A percentile compares a stretch with the other conserved stretches of the same genome.
phyloP scores from a whole-genome alignment of 495 filamentous ascomycete species.

The Podospora conica region DNA sequence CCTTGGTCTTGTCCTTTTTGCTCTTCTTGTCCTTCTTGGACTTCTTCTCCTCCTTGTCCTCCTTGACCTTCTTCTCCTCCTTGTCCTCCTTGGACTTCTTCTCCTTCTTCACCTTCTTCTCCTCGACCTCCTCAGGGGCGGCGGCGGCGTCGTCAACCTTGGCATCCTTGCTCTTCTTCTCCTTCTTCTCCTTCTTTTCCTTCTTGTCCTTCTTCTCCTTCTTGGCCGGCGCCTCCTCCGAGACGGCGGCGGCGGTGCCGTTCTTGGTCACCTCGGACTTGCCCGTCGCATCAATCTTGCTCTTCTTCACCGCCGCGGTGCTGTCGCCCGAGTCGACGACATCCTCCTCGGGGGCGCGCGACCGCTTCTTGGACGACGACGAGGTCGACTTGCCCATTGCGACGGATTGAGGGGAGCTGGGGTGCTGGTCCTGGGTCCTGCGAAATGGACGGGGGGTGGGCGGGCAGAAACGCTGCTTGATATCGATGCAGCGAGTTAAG shows the following conservation, averaged over 20 bases:
- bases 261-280: constrained; percentile 39
- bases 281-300: constrained; percentile 27
- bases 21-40: constrained; percentile 16
- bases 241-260: constrained; percentile 19
- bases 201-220: constrained; percentile 42
- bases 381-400: constrained; percentile 24
- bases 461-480: background rate
- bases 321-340: constrained; percentile 12
- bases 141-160: background rate
- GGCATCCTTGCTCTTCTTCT: constrained; percentile 17
- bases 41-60: constrained; percentile 9
- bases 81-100: constrained; percentile 31
- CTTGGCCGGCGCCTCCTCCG: constrained; percentile 35
- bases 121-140: constrained; percentile 16
- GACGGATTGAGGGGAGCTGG: background rate
- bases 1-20: constrained; percentile 15
- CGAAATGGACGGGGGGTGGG: background rate
- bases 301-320: constrained; percentile 28
- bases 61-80: constrained; percentile 37
- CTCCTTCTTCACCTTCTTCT: constrained; percentile 20
- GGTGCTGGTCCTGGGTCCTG: background rate
- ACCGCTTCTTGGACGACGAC: constrained; percentile 28
- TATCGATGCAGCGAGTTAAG: background rate
- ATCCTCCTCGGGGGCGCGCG: constrained; percentile 29
- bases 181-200: constrained; percentile 28